Evolutionary conservation across 192 early-diverging fungal genomes (phyloP).

Genomic region (Backusella psychrophila): DNA sequence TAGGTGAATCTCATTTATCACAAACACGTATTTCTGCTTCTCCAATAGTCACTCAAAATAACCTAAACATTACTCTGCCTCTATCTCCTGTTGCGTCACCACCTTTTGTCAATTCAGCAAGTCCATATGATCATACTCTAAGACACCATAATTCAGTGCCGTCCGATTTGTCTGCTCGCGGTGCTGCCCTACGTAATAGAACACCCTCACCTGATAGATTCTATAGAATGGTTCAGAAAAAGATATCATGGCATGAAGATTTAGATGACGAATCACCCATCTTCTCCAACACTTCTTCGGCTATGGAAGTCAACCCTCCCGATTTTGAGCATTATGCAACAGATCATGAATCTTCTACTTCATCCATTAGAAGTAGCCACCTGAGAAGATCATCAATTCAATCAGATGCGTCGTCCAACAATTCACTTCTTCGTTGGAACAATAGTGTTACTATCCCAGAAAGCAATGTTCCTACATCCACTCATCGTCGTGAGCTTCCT

Average conservation of each 20-base stretch:
- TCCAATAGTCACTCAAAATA: background rate
- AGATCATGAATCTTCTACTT: constrained; percentile 36
- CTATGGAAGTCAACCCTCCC: constrained; percentile 3
- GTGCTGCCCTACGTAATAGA: background rate
- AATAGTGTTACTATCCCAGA: background rate
- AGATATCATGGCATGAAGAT: constrained; percentile 22
- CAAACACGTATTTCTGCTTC: background rate
- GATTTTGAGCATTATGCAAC: constrained; percentile 26
- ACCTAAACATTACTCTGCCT: background rate
- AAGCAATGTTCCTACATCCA: constrained; percentile 9
- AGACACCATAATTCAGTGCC: background rate
- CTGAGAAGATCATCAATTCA: constrained; percentile 32
- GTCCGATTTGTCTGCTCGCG: background rate
- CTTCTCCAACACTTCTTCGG: background rate
- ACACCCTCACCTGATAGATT: constrained; percentile 36
- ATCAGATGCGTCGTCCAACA: constrained; percentile 20
- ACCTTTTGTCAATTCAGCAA: background rate
- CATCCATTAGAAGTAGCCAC: constrained; percentile 35
- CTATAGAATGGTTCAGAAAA: constrained; percentile 32
- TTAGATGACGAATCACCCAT: constrained; percentile 8
- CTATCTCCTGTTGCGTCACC: constrained; percentile 6
- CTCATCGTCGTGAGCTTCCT: background rate
- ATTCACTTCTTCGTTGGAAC: constrained; percentile 14
- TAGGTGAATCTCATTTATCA: constrained; percentile 10
- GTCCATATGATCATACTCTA: background rate